Conservation (phyloP, 1,284 basidiomycete genomes). For the Pulveroboletus sp. region DNA sequence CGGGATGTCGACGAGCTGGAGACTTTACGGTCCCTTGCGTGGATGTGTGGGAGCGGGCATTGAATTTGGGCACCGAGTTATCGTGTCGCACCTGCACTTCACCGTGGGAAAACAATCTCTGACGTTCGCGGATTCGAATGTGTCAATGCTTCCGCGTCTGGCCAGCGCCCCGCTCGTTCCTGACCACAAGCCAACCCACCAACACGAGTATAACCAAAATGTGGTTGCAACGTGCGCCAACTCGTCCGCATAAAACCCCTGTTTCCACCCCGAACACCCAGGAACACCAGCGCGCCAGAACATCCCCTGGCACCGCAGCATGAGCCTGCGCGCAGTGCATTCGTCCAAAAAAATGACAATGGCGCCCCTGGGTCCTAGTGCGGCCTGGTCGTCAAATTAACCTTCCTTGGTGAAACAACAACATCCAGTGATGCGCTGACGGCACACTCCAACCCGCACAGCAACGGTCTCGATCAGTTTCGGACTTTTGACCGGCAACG, state of each 20-base stretch:
- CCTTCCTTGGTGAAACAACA: conserved; percentile 24
- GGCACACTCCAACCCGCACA: conserved; percentile 17
- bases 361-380: conserved; percentile 9
- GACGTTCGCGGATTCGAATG: conserved; percentile 39
- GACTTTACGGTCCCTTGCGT: conserved; percentile 26
- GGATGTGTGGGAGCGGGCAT: conserved; percentile 43
- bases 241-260: too few relatives aligned
- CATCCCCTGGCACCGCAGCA: too few relatives aligned
- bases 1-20: conserved; percentile 6
- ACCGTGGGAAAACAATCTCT: conserved; percentile 32
- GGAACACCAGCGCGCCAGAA: not conserved
- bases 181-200: conserved; percentile 4
- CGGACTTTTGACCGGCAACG: conserved; percentile 5
- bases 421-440: conserved; percentile 19
- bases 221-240: conserved; percentile 9
- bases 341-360: not conserved
- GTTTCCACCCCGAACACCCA: not conserved
- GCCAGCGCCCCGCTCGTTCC: conserved; percentile 32
- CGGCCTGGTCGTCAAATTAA: conserved; percentile 24
- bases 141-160: conserved; percentile 36
- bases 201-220: conserved; percentile 14
- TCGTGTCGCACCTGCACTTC: conserved; percentile 39
- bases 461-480: conserved; percentile 13
- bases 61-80: conserved; percentile 43
- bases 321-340: not conserved